These are phyloP conservation scores for Pachyrhizus erosus DNA, from an alignment of 306 rosid species.

Conservation along the genomic window DNA sequence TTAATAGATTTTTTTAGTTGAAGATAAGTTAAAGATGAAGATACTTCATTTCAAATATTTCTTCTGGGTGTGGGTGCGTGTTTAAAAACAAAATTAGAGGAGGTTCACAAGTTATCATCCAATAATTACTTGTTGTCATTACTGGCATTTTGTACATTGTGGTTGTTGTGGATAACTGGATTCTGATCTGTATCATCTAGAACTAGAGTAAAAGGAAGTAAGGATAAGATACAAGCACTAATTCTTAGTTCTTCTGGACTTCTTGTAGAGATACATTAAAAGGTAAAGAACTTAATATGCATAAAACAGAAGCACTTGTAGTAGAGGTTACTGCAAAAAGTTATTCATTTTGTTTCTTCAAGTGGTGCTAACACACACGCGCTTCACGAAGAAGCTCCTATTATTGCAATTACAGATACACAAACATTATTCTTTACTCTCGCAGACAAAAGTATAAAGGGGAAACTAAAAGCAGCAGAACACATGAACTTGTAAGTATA, in stretches of 20 bases:
- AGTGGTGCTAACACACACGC: not conserved
- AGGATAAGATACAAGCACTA: not conserved
- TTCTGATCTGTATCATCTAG: no score
- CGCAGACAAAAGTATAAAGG: not conserved
- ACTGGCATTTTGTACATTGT: no score
- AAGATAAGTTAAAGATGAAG: not conserved
- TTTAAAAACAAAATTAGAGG: not conserved
- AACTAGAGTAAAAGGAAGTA: no score
- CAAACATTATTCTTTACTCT: conserved; percentile 15
- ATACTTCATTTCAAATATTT: not conserved
- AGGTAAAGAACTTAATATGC: not conserved
- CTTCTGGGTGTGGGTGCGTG: not conserved
- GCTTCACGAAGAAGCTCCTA: conserved; percentile 29
- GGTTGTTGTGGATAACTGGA: no score
- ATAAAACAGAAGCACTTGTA: conserved; percentile 15
- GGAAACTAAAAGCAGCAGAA: conserved; percentile 10
- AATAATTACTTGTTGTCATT: not conserved
- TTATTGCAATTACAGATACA: conserved; percentile 17
- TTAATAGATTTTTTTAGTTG: not conserved
- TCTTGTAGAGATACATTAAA: conserved; percentile 9
- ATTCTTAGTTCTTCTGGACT: conserved; percentile 15
- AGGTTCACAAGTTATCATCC: not conserved
- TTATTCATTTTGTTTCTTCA: conserved; percentile 36
- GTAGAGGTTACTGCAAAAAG: conserved; percentile 20
- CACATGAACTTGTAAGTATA: not conserved